Conservation (phyloP, 2,329 filamentous ascomycete genomes). For the Proliferodiscus dingleyae region DNA sequence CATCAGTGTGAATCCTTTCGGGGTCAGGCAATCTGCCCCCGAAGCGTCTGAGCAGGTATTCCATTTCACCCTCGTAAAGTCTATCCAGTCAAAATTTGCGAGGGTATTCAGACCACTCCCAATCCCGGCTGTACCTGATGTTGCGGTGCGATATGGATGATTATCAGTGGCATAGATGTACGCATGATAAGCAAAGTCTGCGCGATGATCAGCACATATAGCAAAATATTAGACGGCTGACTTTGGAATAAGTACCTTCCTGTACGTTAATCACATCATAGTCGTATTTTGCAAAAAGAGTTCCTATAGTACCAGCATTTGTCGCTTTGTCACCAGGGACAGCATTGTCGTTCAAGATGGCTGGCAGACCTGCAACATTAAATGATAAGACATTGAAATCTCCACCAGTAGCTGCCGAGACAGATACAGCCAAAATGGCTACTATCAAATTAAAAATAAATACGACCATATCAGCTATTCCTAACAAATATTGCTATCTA, state of each 20-base stretch:
- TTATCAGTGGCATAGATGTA: conserved; percentile 56
- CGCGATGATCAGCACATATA: neutral
- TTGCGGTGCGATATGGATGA: conserved; percentile 56
- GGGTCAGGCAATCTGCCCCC: conserved; percentile 58
- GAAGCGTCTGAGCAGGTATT: conserved; percentile 50
- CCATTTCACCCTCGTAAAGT: conserved; percentile 56
- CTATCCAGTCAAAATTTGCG: conserved; percentile 52
- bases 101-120: conserved; percentile 62
- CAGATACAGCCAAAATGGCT: conserved; percentile 8
- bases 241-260: conserved; percentile 42
- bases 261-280: conserved; percentile 63
- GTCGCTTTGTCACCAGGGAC: conserved; percentile 56
- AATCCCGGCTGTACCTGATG: conserved; percentile 59
- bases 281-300: conserved; percentile 49
- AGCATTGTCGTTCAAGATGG: conserved; percentile 52
- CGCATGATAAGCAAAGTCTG: conserved; percentile 65
- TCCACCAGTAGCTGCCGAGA: conserved; percentile 30
- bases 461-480: conserved; percentile 1
- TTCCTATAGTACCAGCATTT: conserved; percentile 53
- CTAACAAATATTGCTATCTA: neutral
- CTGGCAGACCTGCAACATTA: conserved; percentile 57
- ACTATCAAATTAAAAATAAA: conserved; percentile 12
- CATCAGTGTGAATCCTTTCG: conserved; percentile 68
- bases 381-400: conserved; percentile 50
- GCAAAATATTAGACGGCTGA: neutral